These are phyloP conservation scores for Suillus subaureus DNA, from an alignment of 768 basidiomycete species.

Conservation along the genomic window DNA sequence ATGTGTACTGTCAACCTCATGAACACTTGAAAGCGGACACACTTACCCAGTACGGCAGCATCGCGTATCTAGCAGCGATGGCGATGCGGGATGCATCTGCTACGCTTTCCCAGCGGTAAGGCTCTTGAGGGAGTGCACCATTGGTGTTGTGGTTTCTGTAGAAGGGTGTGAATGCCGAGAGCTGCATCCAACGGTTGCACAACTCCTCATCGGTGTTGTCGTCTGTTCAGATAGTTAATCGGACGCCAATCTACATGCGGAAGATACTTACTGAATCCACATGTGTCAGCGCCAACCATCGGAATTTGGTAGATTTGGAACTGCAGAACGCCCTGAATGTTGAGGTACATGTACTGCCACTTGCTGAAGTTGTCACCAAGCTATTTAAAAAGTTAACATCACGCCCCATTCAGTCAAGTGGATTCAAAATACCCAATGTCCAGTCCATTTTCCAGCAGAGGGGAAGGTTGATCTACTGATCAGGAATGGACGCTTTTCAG, in stretches of 20 bases:
- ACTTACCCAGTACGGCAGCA: conserved; percentile 81
- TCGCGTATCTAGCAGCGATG: conserved; percentile 67
- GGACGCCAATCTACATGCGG: not conserved
- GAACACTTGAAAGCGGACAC: not conserved
- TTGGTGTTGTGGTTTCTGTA: conserved; percentile 76
- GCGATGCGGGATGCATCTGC: conserved; percentile 72
- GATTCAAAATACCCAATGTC: conserved; percentile 59
- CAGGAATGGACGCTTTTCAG: conserved; percentile 68
- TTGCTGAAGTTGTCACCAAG: conserved; percentile 78
- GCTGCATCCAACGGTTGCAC: conserved; percentile 84
- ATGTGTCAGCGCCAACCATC: conserved; percentile 79
- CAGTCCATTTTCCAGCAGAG: conserved; percentile 68
- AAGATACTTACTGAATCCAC: conserved; percentile 31
- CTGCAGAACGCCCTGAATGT: conserved; percentile 82
- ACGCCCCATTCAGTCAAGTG: not conserved
- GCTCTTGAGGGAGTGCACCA: conserved; percentile 75
- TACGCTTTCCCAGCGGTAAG: conserved; percentile 81
- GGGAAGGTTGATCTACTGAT: conserved; percentile 73
- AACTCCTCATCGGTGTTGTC: conserved; percentile 80
- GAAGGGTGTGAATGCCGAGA: conserved; percentile 83
- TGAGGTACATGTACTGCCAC: conserved; percentile 73
- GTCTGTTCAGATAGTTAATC: conserved; percentile 11
- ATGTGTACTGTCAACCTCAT: not conserved
- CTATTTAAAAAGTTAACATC: conserved; percentile 31
- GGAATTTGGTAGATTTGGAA: conserved; percentile 86